A percentile compares a stretch with the other conserved stretches of the same genome.
Conservation (phyloP, 164 flowering plant species). For the Tinospora cordifolia region DNA sequence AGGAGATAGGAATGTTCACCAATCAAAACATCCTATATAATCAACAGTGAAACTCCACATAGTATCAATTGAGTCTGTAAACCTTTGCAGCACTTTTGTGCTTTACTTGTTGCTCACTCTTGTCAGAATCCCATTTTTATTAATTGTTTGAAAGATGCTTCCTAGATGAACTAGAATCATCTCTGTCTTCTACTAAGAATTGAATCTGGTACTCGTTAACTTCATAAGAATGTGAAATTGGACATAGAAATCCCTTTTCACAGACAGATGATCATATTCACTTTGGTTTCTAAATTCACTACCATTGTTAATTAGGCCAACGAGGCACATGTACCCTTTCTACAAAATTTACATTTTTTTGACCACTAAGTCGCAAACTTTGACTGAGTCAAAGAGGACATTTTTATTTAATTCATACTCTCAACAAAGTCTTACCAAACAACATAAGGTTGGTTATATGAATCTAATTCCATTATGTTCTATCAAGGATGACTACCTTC, state of each 20-base stretch:
- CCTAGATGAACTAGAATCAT: neutral
- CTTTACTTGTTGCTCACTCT: neutral
- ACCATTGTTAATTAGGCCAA: neutral
- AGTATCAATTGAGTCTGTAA: constrained; percentile 8
- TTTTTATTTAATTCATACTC: neutral
- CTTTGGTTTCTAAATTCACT: neutral
- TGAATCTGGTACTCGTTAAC: neutral
- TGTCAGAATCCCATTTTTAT: neutral
- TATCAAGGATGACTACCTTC: too few relatives aligned
- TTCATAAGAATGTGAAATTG: neutral
- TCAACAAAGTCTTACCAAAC: too few relatives aligned
- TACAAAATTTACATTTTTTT: neutral
- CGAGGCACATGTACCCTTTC: neutral
- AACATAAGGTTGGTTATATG: too few relatives aligned
- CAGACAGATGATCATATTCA: neutral
- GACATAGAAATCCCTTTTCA: neutral
- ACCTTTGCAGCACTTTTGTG: neutral
- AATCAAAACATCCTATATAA: constrained; percentile 28
- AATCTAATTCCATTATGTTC: too few relatives aligned
- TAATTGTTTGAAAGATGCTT: neutral
- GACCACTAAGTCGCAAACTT: neutral
- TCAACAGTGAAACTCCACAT: constrained; percentile 14
- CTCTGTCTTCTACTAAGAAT: neutral
- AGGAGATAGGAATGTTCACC: constrained; percentile 15
- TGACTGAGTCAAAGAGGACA: neutral